Conservation (phyloP, 2,329 filamentous ascomycete genomes). For the Trichoderma sp. region DNA sequence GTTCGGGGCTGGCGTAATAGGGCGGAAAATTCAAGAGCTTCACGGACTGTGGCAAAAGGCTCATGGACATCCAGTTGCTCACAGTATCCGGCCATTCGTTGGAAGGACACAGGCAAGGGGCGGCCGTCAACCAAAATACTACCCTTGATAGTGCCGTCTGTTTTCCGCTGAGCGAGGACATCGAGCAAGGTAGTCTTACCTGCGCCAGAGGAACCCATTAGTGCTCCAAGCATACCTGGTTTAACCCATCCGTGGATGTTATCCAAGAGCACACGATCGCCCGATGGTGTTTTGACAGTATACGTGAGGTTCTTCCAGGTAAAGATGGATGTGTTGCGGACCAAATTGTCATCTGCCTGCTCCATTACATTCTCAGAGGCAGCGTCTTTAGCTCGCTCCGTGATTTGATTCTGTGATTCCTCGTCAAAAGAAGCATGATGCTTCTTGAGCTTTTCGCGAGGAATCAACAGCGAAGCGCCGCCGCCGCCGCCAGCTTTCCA, state of each 20-base stretch:
- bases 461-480: background rate
- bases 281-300: conserved; percentile 62
- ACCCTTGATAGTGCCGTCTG: conserved; percentile 74
- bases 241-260: conserved; percentile 84
- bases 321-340: conserved; percentile 42
- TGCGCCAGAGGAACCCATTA: conserved; percentile 82
- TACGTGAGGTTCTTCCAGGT: conserved; percentile 75
- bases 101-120: conserved; percentile 70
- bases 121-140: conserved; percentile 76
- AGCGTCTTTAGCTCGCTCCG: background rate
- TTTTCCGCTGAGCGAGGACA: conserved; percentile 76
- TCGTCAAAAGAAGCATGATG: background rate
- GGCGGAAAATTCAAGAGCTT: conserved; percentile 66
- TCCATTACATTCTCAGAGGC: background rate
- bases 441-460: background rate
- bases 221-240: conserved; percentile 72
- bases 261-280: conserved; percentile 70
- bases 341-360: background rate
- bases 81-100: conserved; percentile 77
- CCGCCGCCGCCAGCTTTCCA: background rate
- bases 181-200: conserved; percentile 86
- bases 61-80: conserved; percentile 82
- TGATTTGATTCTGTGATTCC: background rate
- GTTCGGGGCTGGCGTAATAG: conserved; percentile 68
- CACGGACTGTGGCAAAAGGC: conserved; percentile 66